phyloP scores from a whole-genome alignment of 169 alveolate genomes.

The Plasmodium fragile region DNA sequence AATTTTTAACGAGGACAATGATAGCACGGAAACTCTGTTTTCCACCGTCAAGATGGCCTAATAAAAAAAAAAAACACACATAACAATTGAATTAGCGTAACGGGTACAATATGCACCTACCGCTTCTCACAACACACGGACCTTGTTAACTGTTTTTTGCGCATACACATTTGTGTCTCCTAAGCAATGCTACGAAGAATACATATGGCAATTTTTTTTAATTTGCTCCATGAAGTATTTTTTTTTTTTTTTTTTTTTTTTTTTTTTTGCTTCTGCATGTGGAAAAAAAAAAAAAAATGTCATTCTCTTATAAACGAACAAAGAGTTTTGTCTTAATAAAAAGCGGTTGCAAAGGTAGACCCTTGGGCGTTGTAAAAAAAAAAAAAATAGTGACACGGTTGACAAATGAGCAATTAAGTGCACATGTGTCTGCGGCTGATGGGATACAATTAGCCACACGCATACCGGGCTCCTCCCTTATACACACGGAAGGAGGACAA shows the following conservation, averaged over 20 bases:
- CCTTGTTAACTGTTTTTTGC: not conserved
- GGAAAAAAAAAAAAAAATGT: not conserved
- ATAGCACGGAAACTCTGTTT: constrained; percentile 50
- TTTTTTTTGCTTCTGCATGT: not conserved
- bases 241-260: not conserved
- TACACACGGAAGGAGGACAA: not conserved
- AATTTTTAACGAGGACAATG: constrained; percentile 54
- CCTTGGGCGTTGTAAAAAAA: not conserved
- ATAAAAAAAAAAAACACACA: not conserved
- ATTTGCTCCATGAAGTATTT: not conserved
- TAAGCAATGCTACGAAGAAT: not conserved
- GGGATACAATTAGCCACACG: not conserved
- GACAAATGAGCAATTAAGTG: not conserved
- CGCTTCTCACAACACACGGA: not conserved
- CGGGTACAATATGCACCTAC: not conserved
- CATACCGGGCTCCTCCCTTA: not conserved
- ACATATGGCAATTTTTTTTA: not conserved
- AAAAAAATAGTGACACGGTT: not conserved
- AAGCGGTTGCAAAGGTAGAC: not conserved
- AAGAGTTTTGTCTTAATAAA: not conserved
- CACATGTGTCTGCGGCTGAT: not conserved
- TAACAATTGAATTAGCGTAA: not conserved
- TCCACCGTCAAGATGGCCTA: constrained; percentile 30
- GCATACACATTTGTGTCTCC: not conserved
- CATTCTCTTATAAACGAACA: not conserved